These are phyloP conservation scores for Xylariales sp. DNA, from an alignment of 2,329 filamentous ascomycete genomes.

Conservation along the genomic window DNA sequence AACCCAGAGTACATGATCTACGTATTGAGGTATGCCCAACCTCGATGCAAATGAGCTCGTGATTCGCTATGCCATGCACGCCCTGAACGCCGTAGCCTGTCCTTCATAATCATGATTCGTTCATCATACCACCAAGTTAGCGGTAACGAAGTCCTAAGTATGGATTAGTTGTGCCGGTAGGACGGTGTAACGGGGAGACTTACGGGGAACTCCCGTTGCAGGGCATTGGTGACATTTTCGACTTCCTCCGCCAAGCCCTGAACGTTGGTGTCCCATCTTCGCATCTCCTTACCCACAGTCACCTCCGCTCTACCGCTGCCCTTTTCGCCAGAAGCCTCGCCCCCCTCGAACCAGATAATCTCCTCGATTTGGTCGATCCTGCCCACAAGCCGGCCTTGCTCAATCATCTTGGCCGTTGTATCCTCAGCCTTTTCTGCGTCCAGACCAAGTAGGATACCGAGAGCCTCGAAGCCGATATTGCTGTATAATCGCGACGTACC, in stretches of 20 bases:
- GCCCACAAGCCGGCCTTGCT: slow-evolving; percentile 82
- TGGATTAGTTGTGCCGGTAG: not conserved
- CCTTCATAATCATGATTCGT: not conserved
- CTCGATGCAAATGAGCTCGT: slow-evolving; percentile 5
- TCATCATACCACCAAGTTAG: slow-evolving; percentile 41
- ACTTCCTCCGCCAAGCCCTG: slow-evolving; percentile 84
- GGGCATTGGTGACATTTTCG: slow-evolving; percentile 75
- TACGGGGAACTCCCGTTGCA: slow-evolving; percentile 76
- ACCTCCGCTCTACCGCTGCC: slow-evolving; percentile 62
- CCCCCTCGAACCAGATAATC: slow-evolving; percentile 78
- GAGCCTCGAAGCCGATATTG: slow-evolving; percentile 70
- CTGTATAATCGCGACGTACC: slow-evolving; percentile 75
- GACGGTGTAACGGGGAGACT: slow-evolving; percentile 18
- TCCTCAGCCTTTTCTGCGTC: slow-evolving; percentile 79
- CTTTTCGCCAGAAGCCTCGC: slow-evolving; percentile 65
- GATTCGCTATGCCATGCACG: not conserved
- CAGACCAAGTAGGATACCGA: slow-evolving; percentile 74
- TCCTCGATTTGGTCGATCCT: slow-evolving; percentile 92
- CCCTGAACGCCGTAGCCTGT: slow-evolving; percentile 8
- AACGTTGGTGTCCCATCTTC: slow-evolving; percentile 86
- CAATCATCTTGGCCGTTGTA: slow-evolving; percentile 92
- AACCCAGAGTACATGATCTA: not conserved
- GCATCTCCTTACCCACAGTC: slow-evolving; percentile 64
- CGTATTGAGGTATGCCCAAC: not conserved
- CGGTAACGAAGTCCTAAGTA: slow-evolving; percentile 50